Conservation (phyloP, 2,329 filamentous ascomycete genomes). For the Hirsutella thompsonii region DNA sequence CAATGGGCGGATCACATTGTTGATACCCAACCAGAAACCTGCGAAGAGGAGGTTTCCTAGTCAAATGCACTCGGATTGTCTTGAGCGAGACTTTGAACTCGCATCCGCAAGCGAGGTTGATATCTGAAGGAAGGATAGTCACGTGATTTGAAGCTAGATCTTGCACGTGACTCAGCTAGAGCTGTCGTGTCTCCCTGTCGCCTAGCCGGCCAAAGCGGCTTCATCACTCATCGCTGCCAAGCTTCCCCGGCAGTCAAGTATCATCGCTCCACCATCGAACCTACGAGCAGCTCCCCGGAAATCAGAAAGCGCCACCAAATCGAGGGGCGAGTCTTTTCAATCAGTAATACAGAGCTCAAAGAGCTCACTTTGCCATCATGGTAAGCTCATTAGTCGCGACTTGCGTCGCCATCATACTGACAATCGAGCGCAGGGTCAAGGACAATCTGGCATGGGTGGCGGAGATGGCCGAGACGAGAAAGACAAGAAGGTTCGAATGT, state of each 20-base stretch:
- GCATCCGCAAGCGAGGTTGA: no score
- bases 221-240: constrained; percentile 8
- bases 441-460: constrained; percentile 76
- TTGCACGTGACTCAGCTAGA: constrained; percentile 17
- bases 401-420: neutral
- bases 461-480: constrained; percentile 72
- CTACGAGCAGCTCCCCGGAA: constrained; percentile 8
- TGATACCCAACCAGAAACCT: no score
- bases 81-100: no score
- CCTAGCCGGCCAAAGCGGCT: constrained; percentile 20
- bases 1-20: no score
- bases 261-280: constrained; percentile 9
- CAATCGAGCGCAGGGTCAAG: constrained; percentile 49
- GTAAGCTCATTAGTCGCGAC: neutral
- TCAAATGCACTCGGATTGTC: no score
- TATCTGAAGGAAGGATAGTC: no score
- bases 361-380: constrained; percentile 17
- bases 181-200: constrained; percentile 34
- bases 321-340: no score
- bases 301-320: no score
- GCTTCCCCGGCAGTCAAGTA: neutral
- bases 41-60: no score
- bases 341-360: constrained; percentile 9
- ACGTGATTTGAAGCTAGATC: neutral
- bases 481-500: constrained; percentile 71